phyloP scores from a whole-genome alignment of 2,329 filamentous ascomycete species.

The Aspergillus tamarii region DNA sequence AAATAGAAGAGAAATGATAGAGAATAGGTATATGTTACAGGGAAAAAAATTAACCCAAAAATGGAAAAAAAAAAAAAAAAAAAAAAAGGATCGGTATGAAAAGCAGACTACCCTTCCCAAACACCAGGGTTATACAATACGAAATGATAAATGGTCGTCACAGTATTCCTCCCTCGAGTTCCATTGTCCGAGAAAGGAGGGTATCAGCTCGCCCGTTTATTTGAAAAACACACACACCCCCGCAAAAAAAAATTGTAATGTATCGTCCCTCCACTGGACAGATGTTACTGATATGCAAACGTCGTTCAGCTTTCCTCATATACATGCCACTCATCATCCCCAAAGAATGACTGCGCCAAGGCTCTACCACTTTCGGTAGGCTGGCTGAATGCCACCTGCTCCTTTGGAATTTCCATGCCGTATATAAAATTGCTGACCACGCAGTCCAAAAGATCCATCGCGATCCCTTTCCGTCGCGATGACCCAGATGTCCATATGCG shows the following conservation, averaged over 20 bases:
- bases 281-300: constrained; percentile 7
- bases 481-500: constrained; percentile 66
- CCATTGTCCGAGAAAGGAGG: constrained; percentile 25
- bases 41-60: constrained; percentile 12
- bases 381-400: constrained; percentile 65
- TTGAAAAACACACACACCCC: no score
- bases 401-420: constrained; percentile 58
- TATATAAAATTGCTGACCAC: constrained; percentile 60
- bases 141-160: constrained; percentile 23
- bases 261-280: neutral
- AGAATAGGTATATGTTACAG: constrained; percentile 24
- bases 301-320: constrained; percentile 52
- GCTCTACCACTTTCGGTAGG: constrained; percentile 64
- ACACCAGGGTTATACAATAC: constrained; percentile 25
- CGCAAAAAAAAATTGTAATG: neutral
- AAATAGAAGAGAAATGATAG: constrained; percentile 9
- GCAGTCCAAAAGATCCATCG: constrained; percentile 59
- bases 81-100: constrained; percentile 6
- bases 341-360: constrained; percentile 63
- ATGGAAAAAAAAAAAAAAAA: neutral
- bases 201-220: constrained; percentile 29
- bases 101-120: constrained; percentile 14
- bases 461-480: constrained; percentile 61
- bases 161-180: constrained; percentile 22
- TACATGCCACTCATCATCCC: constrained; percentile 61